phyloP scores from a whole-genome alignment of 2,329 filamentous ascomycete genomes.

The Beauveria caledonica region DNA sequence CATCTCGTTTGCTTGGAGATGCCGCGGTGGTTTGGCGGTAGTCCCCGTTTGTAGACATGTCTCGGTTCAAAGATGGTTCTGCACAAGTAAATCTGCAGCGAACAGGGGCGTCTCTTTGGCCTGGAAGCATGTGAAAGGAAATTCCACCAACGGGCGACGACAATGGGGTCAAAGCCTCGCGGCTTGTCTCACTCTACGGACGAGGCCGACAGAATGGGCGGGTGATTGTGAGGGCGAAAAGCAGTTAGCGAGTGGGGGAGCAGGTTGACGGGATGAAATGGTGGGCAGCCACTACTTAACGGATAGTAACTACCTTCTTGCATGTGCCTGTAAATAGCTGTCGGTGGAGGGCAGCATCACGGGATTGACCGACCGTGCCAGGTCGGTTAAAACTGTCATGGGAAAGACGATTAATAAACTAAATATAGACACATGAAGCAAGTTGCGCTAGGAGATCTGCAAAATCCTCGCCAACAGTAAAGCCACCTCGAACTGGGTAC shows the following conservation, averaged over 20 bases:
- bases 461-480: too few relatives aligned
- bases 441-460: not conserved
- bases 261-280: not conserved
- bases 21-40: not conserved
- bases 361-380: not conserved
- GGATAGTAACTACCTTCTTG: too few relatives aligned
- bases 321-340: not conserved
- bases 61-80: not conserved
- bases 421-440: not conserved
- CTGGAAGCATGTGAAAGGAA: constrained; percentile 2
- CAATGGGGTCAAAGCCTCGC: constrained; percentile 15
- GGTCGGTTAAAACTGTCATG: not conserved
- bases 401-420: not conserved
- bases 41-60: constrained; percentile 9
- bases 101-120: not conserved
- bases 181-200: constrained; percentile 20
- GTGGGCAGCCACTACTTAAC: not conserved
- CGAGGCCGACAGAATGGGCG: not conserved
- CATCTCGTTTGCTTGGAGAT: constrained; percentile 6
- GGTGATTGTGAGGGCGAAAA: constrained; percentile 4
- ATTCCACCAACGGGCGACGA: constrained; percentile 12
- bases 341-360: not conserved
- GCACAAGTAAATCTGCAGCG: not conserved
- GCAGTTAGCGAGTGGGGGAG: not conserved
- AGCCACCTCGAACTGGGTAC: too few relatives aligned